A percentile compares a stretch with the other conserved stretches of the same genome.
Conservation (phyloP, 1,284 basidiomycete genomes). For the Ganoderma lucidum region DNA sequence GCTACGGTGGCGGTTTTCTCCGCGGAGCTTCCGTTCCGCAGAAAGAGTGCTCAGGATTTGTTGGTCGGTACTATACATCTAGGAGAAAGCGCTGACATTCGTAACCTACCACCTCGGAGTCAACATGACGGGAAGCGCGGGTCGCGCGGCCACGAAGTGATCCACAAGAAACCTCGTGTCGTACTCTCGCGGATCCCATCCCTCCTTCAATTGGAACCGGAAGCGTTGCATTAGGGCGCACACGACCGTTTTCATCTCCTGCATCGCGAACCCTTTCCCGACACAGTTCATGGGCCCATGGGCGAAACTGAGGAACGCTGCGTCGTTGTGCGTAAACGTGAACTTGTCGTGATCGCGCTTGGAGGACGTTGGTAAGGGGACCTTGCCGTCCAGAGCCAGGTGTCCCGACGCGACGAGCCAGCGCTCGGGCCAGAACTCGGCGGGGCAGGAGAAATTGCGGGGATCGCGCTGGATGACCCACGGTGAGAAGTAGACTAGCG, state of each 20-base stretch:
- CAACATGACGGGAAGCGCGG: background rate
- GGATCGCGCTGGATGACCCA: conserved; percentile 43
- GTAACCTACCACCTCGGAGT: background rate
- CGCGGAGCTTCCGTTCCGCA: too few relatives aligned
- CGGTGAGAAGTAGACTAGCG: conserved; percentile 33
- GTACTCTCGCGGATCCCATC: conserved; percentile 10
- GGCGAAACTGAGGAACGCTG: conserved; percentile 42
- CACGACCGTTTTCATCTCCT: conserved; percentile 36
- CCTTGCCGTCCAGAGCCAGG: background rate
- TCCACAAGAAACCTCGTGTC: background rate
- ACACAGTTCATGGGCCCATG: conserved; percentile 42
- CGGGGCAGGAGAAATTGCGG: conserved; percentile 42
- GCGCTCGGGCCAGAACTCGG: conserved; percentile 42
- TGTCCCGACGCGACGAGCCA: conserved; percentile 37
- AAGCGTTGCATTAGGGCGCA: conserved; percentile 38
- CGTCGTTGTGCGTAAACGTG: conserved; percentile 34
- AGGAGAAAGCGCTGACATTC: background rate
- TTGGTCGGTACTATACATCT: background rate
- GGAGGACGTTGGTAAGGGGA: background rate
- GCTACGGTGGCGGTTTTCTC: too few relatives aligned
- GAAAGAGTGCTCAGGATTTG: too few relatives aligned
- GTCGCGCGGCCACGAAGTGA: conserved; percentile 3
- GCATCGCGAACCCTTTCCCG: conserved; percentile 43
- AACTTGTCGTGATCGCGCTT: background rate
- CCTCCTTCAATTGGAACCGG: conserved; percentile 34